These are phyloP conservation scores for Clathrus columnatus DNA, from an alignment of 768 basidiomycete genomes.

Conservation along the genomic window DNA sequence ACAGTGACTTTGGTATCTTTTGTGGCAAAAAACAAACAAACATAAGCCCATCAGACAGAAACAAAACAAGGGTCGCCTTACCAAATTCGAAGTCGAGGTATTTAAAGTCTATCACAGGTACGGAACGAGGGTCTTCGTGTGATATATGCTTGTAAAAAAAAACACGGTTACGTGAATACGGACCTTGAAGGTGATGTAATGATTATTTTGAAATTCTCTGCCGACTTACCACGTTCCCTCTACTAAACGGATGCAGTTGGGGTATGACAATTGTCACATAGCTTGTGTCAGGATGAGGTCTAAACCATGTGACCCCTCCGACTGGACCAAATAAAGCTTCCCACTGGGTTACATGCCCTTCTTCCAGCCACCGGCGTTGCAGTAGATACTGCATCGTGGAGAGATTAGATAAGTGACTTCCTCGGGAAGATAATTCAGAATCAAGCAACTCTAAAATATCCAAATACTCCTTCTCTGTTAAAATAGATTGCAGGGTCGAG, in stretches of 20 bases:
- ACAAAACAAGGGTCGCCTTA: too few species aligned
- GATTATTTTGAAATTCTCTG: not conserved
- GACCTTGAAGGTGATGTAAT: not conserved
- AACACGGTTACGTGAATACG: not conserved
- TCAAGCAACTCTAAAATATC: not conserved
- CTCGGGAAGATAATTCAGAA: not conserved
- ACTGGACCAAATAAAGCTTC: not conserved
- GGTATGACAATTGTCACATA: constrained; percentile 2
- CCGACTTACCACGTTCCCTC: not conserved
- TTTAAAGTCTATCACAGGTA: not conserved
- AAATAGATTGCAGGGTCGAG: constrained; percentile 1
- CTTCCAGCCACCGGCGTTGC: constrained; percentile 1
- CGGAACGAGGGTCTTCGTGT: not conserved
- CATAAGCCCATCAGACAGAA: too few species aligned
- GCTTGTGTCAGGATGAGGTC: not conserved
- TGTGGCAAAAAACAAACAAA: not conserved
- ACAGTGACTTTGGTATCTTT: not conserved
- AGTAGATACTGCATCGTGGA: not conserved
- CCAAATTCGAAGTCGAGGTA: not conserved
- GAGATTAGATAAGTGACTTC: not conserved
- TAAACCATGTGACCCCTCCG: not conserved
- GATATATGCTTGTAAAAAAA: not conserved
- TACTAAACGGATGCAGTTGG: constrained; percentile 2
- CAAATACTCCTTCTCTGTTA: not conserved
- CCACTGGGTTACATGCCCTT: constrained; percentile 3